Evolutionary conservation across 345 rosid species (phyloP), one percentile per base, ranked within the genome.

Genomic region (Garcia nutans): DNA sequence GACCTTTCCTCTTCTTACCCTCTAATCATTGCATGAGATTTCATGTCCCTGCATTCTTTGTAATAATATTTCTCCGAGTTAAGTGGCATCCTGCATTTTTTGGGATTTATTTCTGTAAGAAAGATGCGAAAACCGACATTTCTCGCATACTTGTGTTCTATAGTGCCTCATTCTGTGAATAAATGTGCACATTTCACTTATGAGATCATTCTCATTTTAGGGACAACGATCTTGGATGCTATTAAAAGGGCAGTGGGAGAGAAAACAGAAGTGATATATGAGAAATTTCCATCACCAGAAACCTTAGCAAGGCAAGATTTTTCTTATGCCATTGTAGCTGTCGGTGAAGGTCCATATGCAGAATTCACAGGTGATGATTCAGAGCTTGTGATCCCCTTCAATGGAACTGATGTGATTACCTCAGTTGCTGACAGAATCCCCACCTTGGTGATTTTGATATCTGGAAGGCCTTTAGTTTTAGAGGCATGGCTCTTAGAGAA

Each of bases 181-280:
- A 61, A 63, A 65, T 50, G 17, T 12, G 15, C 28, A 54, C 41
- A 65, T 42, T 68, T 8, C 61, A 41, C 60, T 59, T 6, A n/a
- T 65, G 22, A 56, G 15, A 28, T 47, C 13, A 67, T 61, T 57
- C 24, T 17, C 62, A 45, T 80, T 75, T 50, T 41, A 94, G 97
- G 98, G 22, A 88, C 93, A 16, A 92, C 97, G 33, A 89, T 94
- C 78, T 84, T 92, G 82, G 97, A 91, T 62, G 95, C 93, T 8
- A 80, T 92, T 22, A 83, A 80, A 84, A 87, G 69, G 74, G 74
- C 83, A 50, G 92, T 88, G 62, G 97, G 97, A 52, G 85, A 78
- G 54, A 37, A 84, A 70, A 87, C 97, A 19, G 90, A 94, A 79
- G 91, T 94, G 62, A 80, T 87, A 49, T 88, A 85, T 49, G 92